Evolutionary conservation across 352 stramenopile genomes (phyloP).

Genomic region (Phytophthora nicotianae): DNA sequence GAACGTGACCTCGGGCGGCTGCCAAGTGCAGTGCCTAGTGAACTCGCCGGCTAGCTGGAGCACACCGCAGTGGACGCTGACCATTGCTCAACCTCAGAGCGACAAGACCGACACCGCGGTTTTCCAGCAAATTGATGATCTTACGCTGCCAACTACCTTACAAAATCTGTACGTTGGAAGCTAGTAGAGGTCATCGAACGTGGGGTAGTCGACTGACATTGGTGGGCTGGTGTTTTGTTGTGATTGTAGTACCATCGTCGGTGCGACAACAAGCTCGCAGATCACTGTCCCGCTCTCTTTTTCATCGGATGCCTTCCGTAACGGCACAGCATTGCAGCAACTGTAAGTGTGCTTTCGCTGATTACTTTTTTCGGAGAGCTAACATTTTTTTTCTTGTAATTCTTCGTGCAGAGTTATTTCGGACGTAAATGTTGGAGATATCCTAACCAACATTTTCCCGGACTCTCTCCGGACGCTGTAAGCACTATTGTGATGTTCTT

Average conservation of each 20-base stretch:
- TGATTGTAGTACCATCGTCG: constrained; percentile 55
- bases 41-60: constrained; percentile 28
- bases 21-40: constrained; percentile 73
- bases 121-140: constrained; percentile 59
- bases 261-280: constrained; percentile 53
- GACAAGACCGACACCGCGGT: constrained; percentile 67
- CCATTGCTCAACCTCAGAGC: constrained; percentile 65
- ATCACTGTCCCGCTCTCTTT: constrained; percentile 67
- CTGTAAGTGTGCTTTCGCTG: constrained; percentile 37
- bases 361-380: constrained; percentile 1
- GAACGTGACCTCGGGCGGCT: constrained; percentile 47
- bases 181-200: background rate
- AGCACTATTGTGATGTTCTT: constrained; percentile 12
- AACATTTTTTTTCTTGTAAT: constrained; percentile 2
- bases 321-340: constrained; percentile 46
- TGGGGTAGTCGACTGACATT: constrained; percentile 10
- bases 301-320: constrained; percentile 51
- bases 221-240: constrained; percentile 11
- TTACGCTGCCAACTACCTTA: constrained; percentile 55
- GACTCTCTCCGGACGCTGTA: constrained; percentile 61
- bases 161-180: constrained; percentile 56
- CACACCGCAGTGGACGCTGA: constrained; percentile 54
- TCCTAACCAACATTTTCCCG: constrained; percentile 72
- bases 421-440: constrained; percentile 64
- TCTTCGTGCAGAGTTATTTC: constrained; percentile 47